These are phyloP conservation scores for Peniophora sp. DNA, from an alignment of 1,284 basidiomycete genomes.

Conservation along the genomic window DNA sequence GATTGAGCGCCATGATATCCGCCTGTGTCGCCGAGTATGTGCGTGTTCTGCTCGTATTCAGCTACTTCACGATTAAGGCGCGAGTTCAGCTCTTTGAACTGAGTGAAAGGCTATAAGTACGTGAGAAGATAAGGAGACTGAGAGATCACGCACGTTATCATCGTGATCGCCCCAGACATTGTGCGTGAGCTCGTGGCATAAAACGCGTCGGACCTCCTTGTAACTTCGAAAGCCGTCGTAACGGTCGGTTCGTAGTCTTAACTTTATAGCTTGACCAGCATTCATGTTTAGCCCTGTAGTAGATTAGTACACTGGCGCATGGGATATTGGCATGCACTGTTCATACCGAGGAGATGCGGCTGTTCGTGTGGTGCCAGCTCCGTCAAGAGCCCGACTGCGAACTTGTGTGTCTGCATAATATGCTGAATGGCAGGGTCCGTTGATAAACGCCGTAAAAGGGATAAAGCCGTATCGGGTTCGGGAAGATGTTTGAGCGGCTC, in stretches of 20 bases:
- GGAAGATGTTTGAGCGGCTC: slow-evolving; percentile 58
- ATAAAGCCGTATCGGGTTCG: slow-evolving; percentile 44
- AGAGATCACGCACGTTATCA: slow-evolving; percentile 46
- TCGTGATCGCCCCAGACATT: slow-evolving; percentile 69
- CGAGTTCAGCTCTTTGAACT: slow-evolving; percentile 75
- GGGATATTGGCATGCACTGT: not conserved
- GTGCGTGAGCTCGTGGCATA: slow-evolving; percentile 73
- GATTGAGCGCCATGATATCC: slow-evolving; percentile 45
- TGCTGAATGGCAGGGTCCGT: slow-evolving; percentile 63
- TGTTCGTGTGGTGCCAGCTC: slow-evolving; percentile 73
- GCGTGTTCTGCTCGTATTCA: slow-evolving; percentile 62
- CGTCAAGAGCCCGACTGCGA: slow-evolving; percentile 58
- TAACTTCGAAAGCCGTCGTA: slow-evolving; percentile 70
- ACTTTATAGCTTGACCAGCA: slow-evolving; percentile 52
- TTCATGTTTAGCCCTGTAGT: slow-evolving; percentile 52
- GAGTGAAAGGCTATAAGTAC: not conserved
- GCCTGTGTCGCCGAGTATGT: slow-evolving; percentile 31
- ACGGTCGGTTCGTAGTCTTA: slow-evolving; percentile 58
- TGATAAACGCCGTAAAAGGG: slow-evolving; percentile 47
- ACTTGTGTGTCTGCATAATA: slow-evolving; percentile 60
- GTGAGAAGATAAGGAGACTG: not conserved
- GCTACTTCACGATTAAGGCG: slow-evolving; percentile 64
- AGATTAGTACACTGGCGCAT: not conserved
- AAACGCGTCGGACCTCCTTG: slow-evolving; percentile 52
- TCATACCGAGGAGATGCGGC: slow-evolving; percentile 47